Base-by-base conservation (phyloP, 148 eudicot genomes). In the Persicaria maculosa region DNA sequence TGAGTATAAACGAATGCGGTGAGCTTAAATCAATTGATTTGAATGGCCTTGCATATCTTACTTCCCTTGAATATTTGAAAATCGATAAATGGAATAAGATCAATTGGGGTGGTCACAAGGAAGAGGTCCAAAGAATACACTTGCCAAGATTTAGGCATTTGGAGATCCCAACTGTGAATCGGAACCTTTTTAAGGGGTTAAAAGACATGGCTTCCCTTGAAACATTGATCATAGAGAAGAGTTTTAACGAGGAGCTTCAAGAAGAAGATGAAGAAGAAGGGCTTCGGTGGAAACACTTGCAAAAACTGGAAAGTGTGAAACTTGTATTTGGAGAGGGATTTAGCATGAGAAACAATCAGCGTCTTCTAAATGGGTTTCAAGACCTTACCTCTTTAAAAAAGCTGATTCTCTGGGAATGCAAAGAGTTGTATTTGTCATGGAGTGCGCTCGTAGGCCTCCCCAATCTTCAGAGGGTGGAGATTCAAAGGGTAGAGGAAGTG, bases 31-130 rank as follows among this genome's bases (percentile, higher is more conserved):
- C 17, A 53, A 6, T 53, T 5, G 15, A n/a, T 12, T 53, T 5
- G 4, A 53, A 17, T n/a, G 57, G 57, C 3, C n/a, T 53, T 53
- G 57, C 57, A 4, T 14, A 14, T 16, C 4, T 53, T n/a, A 53
- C 57, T 53, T 53, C 57, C 57, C 19, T 53, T 53, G 57, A 53
- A 17, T 0, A 2, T 14, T 53, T 53, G 57, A 0, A 10, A 14
- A 12, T 12, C 1, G 7, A 0, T 4, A 0, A 4, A 0, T 53
- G 57, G 4, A 0, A 1, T 4, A 4, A 4, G n/a, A n/a, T 53
- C 19, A 53, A 12, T 14, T 16, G n/a, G 57, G 57, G 17, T 9
- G 57, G 11, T 12, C 17, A 53, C 0, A 6, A 3, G 1, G 22
- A n/a, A 15, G 7, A 54, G 19, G 8, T 5, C 6, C 19, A 0